A percentile compares a stretch with the other conserved stretches of the same genome.
Conservation (phyloP, 495 filamentous ascomycete genomes). For the Tuber umbilicatum region DNA sequence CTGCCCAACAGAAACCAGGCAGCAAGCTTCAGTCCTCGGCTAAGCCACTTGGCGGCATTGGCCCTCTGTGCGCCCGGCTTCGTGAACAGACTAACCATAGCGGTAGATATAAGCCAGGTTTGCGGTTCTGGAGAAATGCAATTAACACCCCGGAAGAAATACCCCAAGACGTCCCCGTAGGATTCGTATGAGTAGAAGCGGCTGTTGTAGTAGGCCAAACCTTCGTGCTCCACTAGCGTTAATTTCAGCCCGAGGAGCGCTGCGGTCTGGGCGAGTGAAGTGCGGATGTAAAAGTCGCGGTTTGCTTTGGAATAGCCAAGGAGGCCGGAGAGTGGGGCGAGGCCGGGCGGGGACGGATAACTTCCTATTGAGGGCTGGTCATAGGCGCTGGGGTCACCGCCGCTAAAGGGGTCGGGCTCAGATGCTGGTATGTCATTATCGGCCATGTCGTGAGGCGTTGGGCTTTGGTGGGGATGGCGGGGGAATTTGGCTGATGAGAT, state of each 20-base stretch:
- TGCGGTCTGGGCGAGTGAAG: constrained; percentile 8
- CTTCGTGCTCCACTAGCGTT: constrained; percentile 15
- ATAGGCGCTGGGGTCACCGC: neutral
- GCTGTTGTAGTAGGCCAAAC: constrained; percentile 30
- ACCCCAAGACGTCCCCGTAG: constrained; percentile 25
- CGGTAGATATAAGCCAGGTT: constrained; percentile 11
- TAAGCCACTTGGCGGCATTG: constrained; percentile 1
- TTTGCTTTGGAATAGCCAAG: constrained; percentile 20
- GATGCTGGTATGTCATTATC: neutral
- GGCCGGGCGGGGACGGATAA: constrained; percentile 15
- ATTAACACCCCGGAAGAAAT: constrained; percentile 12
- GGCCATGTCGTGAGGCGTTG: neutral
- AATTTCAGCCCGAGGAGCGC: constrained; percentile 24
- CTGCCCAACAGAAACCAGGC: neutral
- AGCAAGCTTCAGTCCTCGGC: neutral
- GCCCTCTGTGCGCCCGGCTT: neutral
- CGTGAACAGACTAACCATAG: constrained; percentile 8
- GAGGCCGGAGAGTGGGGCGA: constrained; percentile 22
- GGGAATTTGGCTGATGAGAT: neutral
- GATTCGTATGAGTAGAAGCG: constrained; percentile 36
- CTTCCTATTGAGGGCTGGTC: neutral
- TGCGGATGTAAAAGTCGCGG: constrained; percentile 12
- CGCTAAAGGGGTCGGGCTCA: neutral
- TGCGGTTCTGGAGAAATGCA: constrained; percentile 14
- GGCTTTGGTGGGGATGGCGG: neutral